Evolutionary conservation across 2,329 filamentous ascomycete species (phyloP).

Genomic region (Botryotinia globosa): DNA sequence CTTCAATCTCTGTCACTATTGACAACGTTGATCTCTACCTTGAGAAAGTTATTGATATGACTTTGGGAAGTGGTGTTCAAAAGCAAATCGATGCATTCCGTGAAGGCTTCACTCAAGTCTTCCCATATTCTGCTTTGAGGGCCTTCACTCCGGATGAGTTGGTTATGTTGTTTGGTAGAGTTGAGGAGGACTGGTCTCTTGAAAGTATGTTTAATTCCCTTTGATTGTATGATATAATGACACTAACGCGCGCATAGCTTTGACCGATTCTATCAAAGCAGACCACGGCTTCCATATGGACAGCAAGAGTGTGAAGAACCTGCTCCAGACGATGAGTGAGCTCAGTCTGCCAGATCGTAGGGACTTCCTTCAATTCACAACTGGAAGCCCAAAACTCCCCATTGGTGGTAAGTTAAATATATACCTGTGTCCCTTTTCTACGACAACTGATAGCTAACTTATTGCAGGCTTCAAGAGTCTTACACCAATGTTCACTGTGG

Average conservation of each 20-base stretch:
- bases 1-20: conserved; percentile 74
- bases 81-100: conserved; percentile 90
- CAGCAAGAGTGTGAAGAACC: conserved; percentile 88
- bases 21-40: conserved; percentile 89
- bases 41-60: conserved; percentile 87
- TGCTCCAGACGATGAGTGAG: conserved; percentile 93
- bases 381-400: conserved; percentile 93
- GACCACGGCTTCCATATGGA: conserved; percentile 99
- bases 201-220: conserved; percentile 68
- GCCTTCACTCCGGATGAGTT: conserved; percentile 95
- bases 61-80: conserved; percentile 82
- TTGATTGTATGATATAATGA: conserved; percentile 4
- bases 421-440: not conserved
- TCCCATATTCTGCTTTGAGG: conserved; percentile 87
- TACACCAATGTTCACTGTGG: conserved; percentile 97
- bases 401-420: conserved; percentile 75
- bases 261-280: conserved; percentile 98
- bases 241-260: conserved; percentile 51
- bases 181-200: conserved; percentile 95
- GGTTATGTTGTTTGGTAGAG: conserved; percentile 87
- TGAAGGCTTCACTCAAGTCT: conserved; percentile 88
- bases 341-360: conserved; percentile 71
- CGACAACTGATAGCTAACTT: conserved; percentile 38
- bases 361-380: conserved; percentile 96
- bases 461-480: conserved; percentile 85